phyloP scores from a whole-genome alignment of 2,329 filamentous ascomycete species.

The Akanthomyces muscarius region DNA sequence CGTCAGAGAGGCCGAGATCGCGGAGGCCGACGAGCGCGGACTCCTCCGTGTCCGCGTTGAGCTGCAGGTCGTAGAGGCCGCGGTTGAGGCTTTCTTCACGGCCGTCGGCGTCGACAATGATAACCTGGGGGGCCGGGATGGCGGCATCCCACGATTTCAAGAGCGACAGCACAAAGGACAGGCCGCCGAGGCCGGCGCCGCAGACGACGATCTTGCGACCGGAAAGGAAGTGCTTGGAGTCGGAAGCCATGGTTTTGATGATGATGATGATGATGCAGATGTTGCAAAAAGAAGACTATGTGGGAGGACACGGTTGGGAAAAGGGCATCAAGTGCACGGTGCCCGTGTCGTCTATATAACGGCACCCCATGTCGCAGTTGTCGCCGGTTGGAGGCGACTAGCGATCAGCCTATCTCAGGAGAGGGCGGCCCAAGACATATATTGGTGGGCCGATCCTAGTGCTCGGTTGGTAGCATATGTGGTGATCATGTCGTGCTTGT shows the following conservation, averaged over 20 bases:
- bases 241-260: slow-evolving; percentile 5
- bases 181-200: slow-evolving; percentile 37
- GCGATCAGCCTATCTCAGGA: not conserved
- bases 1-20: slow-evolving; percentile 33
- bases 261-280: not conserved
- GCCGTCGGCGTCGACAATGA: slow-evolving; percentile 35
- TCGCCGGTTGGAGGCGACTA: not conserved
- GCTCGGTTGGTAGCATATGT: not conserved
- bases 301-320: not conserved
- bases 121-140: slow-evolving; percentile 27
- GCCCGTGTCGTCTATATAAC: not conserved
- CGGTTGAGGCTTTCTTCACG: slow-evolving; percentile 24
- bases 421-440: not conserved
- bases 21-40: slow-evolving; percentile 31
- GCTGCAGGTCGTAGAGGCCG: slow-evolving; percentile 33
- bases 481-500: not conserved
- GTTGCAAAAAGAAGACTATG: not conserved
- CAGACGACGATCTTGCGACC: slow-evolving; percentile 36
- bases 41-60: slow-evolving; percentile 27
- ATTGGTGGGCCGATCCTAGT: not conserved
- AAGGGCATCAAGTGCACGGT: not conserved
- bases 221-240: slow-evolving; percentile 23
- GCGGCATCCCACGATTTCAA: slow-evolving; percentile 31
- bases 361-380: not conserved
- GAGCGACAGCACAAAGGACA: slow-evolving; percentile 35